These are phyloP conservation scores for Arachnomyces sp. DNA, from an alignment of 2,329 filamentous ascomycete genomes.

Conservation along the genomic window DNA sequence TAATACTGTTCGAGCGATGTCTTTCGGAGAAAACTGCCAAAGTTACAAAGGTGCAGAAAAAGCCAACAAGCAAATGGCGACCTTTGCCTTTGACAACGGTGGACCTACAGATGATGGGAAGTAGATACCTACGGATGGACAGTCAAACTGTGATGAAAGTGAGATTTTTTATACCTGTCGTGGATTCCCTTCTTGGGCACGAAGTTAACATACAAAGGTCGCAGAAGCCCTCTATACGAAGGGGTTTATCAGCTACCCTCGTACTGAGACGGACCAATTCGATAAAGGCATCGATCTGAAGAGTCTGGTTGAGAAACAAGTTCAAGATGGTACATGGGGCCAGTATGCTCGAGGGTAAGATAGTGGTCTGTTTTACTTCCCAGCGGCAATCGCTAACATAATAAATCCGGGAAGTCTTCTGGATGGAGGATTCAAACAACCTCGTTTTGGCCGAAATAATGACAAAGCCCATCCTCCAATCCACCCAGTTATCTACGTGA, in stretches of 20 bases:
- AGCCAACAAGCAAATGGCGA: constrained; percentile 89
- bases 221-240: constrained; percentile 87
- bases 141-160: constrained; percentile 83
- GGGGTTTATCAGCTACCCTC: constrained; percentile 94
- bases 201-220: constrained; percentile 26
- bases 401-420: constrained; percentile 42
- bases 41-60: constrained; percentile 79
- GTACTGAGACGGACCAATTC: constrained; percentile 95
- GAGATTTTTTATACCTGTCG: constrained; percentile 7
- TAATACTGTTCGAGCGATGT: constrained; percentile 80
- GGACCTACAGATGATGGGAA: constrained; percentile 93
- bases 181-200: background rate
- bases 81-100: constrained; percentile 91
- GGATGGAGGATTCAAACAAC: constrained; percentile 70
- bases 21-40: constrained; percentile 67
- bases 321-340: constrained; percentile 69
- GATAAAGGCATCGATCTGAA: constrained; percentile 81
- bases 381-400: background rate
- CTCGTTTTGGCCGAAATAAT: constrained; percentile 77
- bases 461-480: constrained; percentile 97
- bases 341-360: constrained; percentile 61
- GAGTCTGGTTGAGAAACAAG: constrained; percentile 75
- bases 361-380: no score
- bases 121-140: constrained; percentile 78
- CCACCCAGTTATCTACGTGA: constrained; percentile 83